phyloP scores from a whole-genome alignment of 768 basidiomycete genomes.

The Antrodiella citrinella region DNA sequence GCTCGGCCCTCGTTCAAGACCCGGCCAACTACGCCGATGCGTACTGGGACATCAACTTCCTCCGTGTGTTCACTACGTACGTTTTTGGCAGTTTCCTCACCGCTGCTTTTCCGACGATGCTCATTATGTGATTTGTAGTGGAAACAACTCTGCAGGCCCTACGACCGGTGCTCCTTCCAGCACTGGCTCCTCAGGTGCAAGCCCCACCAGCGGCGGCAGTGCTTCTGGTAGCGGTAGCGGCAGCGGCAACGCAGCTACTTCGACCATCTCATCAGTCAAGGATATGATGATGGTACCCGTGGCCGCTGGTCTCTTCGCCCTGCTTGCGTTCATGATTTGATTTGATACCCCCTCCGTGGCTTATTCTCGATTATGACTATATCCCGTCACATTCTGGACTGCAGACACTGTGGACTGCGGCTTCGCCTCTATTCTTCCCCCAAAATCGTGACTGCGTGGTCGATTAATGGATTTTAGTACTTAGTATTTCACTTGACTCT shows the following conservation, averaged over 20 bases:
- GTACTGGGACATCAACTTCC: conserved; percentile 54
- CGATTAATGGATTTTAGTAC: no score
- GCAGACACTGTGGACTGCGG: no score
- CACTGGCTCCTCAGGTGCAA: no score
- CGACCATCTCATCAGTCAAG: neutral
- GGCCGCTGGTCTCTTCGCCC: neutral
- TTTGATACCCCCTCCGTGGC: neutral
- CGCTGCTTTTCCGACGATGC: conserved; percentile 2
- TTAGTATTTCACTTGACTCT: no score
- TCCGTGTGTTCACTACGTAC: conserved; percentile 42
- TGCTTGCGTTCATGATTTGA: neutral
- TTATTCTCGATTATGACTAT: no score
- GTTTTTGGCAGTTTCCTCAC: conserved; percentile 4
- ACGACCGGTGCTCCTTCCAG: no score
- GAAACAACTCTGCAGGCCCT: neutral
- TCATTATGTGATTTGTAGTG: no score
- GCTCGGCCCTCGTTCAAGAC: conserved; percentile 39
- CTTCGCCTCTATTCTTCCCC: no score
- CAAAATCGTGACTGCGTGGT: no score
- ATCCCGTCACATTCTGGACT: no score
- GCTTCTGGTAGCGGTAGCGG: neutral
- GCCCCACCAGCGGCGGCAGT: neutral
- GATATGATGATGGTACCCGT: neutral
- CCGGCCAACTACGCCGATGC: conserved; percentile 37
- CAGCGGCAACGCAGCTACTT: neutral